Conservation (phyloP, 1,284 basidiomycete genomes). For the Sporisorium reilianum region DNA sequence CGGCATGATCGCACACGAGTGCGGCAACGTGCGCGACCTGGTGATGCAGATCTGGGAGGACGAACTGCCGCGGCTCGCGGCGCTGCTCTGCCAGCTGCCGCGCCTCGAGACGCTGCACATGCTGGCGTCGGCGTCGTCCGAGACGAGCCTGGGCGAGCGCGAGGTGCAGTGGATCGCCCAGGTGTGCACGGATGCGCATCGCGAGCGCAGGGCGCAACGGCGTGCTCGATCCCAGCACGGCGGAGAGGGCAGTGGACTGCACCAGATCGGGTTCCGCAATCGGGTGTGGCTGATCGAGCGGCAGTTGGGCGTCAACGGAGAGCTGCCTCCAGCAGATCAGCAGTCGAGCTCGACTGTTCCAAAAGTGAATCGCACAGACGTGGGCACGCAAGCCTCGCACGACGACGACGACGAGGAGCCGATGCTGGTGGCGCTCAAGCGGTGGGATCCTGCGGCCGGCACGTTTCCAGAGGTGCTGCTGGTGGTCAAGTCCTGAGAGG, state of each 20-base stretch:
- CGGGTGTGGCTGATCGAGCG: conserved; percentile 63
- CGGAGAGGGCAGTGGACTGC: conserved; percentile 30
- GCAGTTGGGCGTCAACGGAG: conserved; percentile 11
- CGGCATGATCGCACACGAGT: conserved; percentile 40
- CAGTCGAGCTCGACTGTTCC: conserved; percentile 5
- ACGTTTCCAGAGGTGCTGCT: conserved; percentile 60
- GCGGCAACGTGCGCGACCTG: conserved; percentile 51
- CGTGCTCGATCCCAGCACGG: conserved; percentile 11
- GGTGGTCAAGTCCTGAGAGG: conserved; percentile 48
- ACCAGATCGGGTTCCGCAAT: conserved; percentile 65
- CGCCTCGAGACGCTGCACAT: conserved; percentile 56
- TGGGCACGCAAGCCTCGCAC: not conserved
- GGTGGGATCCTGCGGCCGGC: conserved; percentile 59
- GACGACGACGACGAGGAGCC: conserved; percentile 22
- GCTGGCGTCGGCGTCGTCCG: conserved; percentile 48
- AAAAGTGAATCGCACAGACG: conserved; percentile 30
- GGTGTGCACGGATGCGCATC: conserved; percentile 40
- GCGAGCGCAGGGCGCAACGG: conserved; percentile 30
- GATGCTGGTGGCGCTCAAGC: conserved; percentile 34
- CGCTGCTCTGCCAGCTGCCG: conserved; percentile 41
- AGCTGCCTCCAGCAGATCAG: not conserved
- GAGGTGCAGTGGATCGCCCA: conserved; percentile 50
- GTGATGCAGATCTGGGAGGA: conserved; percentile 64
- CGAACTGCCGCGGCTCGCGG: conserved; percentile 43
- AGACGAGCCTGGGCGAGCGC: conserved; percentile 38